phyloP scores from a whole-genome alignment of 2,329 filamentous ascomycete species.

The Fusarium sp. region DNA sequence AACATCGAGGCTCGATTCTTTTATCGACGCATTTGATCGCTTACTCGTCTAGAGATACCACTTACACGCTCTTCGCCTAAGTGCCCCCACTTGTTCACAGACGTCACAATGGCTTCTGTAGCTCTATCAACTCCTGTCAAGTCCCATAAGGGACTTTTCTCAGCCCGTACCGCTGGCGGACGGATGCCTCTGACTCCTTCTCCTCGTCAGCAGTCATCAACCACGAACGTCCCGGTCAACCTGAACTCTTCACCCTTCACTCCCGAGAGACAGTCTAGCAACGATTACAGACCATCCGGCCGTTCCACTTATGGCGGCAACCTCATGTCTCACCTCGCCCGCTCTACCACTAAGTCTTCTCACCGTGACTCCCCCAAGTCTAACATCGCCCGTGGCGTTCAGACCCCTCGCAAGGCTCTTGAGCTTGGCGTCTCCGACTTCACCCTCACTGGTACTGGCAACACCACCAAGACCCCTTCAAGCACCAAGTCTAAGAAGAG shows the following conservation, averaged over 20 bases:
- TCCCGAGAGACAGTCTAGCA: constrained; percentile 72
- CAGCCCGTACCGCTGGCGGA: constrained; percentile 91
- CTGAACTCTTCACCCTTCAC: constrained; percentile 82
- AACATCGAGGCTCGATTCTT: constrained; percentile 57
- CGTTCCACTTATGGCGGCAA: constrained; percentile 88
- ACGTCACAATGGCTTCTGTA: constrained; percentile 81
- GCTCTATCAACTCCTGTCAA: constrained; percentile 92
- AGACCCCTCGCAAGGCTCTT: constrained; percentile 84
- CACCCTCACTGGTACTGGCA: constrained; percentile 87
- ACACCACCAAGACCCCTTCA: constrained; percentile 70
- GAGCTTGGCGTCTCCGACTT: constrained; percentile 96
- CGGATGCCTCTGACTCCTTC: constrained; percentile 96
- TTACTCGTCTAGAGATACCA: constrained; percentile 59
- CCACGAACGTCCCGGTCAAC: constrained; percentile 65
- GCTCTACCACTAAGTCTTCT: constrained; percentile 74
- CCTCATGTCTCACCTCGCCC: constrained; percentile 83
- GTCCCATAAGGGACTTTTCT: constrained; percentile 94
- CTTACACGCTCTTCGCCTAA: constrained; percentile 39
- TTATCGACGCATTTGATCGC: constrained; percentile 64
- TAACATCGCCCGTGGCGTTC: constrained; percentile 84
- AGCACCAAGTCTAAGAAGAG: constrained; percentile 71
- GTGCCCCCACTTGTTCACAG: constrained; percentile 31
- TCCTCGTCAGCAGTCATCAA: constrained; percentile 76
- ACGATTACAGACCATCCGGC: constrained; percentile 67
- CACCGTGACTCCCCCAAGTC: constrained; percentile 95